Evolutionary conservation across 2,329 filamentous ascomycete species (phyloP).

Genomic region (Botrytis elliptica): DNA sequence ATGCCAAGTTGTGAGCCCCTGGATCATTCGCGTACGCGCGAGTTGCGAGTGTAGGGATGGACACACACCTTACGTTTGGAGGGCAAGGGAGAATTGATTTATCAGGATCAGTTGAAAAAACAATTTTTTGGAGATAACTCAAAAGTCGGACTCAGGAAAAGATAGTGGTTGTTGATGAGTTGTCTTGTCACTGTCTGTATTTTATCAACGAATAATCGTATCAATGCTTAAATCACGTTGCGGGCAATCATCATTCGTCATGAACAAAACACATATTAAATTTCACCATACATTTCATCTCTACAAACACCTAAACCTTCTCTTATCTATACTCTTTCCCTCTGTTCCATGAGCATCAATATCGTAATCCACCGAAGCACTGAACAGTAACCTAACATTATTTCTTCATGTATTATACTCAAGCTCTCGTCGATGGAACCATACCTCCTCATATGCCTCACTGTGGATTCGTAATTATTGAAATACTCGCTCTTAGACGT

Average conservation of each 20-base stretch:
- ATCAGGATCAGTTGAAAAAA: no score
- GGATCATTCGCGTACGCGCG: constrained; percentile 1
- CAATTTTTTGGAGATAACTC: no score
- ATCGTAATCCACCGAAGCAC: background rate
- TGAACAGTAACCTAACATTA: background rate
- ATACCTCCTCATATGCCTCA: no score
- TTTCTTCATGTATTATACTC: background rate
- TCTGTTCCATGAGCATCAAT: background rate
- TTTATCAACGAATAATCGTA: background rate
- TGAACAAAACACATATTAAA: background rate
- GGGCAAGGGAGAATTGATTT: background rate
- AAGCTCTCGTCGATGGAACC: background rate
- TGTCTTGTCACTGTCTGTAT: background rate
- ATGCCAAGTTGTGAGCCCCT: background rate
- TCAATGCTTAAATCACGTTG: background rate
- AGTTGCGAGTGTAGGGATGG: background rate
- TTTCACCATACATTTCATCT: background rate
- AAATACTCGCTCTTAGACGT: background rate
- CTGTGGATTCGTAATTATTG: background rate
- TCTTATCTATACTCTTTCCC: background rate
- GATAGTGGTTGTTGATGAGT: background rate
- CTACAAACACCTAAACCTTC: background rate
- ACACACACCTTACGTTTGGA: background rate
- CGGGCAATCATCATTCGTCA: background rate
- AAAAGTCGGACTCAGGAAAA: no score